Conservation (phyloP, 2,329 filamentous ascomycete genomes). For the Epichloe festucae region DNA sequence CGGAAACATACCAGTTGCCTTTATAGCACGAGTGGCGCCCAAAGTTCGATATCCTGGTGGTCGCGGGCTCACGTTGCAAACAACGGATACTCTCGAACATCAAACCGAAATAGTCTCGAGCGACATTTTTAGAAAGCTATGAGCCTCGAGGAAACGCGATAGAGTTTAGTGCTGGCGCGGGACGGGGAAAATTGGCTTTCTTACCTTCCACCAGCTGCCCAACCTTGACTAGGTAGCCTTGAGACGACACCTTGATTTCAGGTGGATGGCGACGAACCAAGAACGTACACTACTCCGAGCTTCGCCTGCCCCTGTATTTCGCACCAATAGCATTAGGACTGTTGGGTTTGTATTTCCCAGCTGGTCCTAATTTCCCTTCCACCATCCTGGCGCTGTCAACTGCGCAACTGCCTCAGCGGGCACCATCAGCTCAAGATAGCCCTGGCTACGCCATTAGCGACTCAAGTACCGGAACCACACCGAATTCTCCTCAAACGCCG, state of each 20-base stretch:
- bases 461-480: conserved; percentile 18
- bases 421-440: conserved; percentile 18
- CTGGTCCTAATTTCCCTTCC: conserved; percentile 15
- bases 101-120: background rate
- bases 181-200: background rate
- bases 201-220: background rate
- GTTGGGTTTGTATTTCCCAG: conserved; percentile 22
- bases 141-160: background rate
- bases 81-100: background rate
- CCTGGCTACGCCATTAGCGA: conserved; percentile 19
- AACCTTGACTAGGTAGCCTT: background rate
- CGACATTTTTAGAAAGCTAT: background rate
- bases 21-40: background rate
- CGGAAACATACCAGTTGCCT: background rate
- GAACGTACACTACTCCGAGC: background rate
- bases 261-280: background rate
- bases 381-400: conserved; percentile 22
- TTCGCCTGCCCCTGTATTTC: conserved; percentile 1
- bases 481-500: conserved; percentile 23
- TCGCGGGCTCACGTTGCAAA: background rate
- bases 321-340: conserved; percentile 15
- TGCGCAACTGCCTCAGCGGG: conserved; percentile 23
- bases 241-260: background rate
- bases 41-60: background rate
- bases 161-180: background rate